phyloP scores from a whole-genome alignment of 2,329 filamentous ascomycete genomes.

The Arthrobotrys conoides region DNA sequence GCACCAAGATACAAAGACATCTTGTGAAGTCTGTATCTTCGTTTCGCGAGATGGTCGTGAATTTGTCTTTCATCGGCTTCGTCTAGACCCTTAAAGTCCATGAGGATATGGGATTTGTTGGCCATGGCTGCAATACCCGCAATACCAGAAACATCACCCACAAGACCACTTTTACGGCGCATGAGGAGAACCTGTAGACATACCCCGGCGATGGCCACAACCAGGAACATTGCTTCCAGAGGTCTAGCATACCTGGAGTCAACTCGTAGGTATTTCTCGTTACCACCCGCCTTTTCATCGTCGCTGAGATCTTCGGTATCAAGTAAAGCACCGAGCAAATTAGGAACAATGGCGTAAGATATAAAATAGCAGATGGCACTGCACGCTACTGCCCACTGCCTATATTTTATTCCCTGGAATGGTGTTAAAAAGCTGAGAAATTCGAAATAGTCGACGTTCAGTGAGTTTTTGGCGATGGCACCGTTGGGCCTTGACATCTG shows the following conservation, averaged over 20 bases:
- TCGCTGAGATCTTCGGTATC: slow-evolving; percentile 38
- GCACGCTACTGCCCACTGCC: slow-evolving; percentile 78
- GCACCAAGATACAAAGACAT: slow-evolving; percentile 78
- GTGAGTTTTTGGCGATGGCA: slow-evolving; percentile 75
- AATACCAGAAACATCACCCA: slow-evolving; percentile 79
- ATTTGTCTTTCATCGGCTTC: slow-evolving; percentile 77
- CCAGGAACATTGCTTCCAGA: slow-evolving; percentile 72
- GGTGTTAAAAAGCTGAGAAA: slow-evolving; percentile 77
- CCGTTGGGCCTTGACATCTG: slow-evolving; percentile 74
- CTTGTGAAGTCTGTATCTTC: slow-evolving; percentile 79
- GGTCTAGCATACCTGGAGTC: slow-evolving; percentile 75
- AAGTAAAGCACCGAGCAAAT: slow-evolving; percentile 70
- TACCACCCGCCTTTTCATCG: slow-evolving; percentile 2
- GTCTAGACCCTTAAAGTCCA: slow-evolving; percentile 81
- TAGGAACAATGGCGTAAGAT: slow-evolving; percentile 78
- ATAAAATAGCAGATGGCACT: slow-evolving; percentile 77
- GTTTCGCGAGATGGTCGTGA: slow-evolving; percentile 76
- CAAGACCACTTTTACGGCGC: slow-evolving; percentile 75
- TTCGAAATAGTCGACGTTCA: slow-evolving; percentile 82
- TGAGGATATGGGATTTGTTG: slow-evolving; percentile 79
- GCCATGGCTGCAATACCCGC: slow-evolving; percentile 83
- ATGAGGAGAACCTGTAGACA: slow-evolving; percentile 75
- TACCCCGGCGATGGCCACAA: slow-evolving; percentile 74
- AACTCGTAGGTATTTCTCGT: slow-evolving; percentile 55
- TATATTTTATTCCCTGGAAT: slow-evolving; percentile 74